A percentile compares a stretch with the other conserved stretches of the same genome.
Evolutionary conservation across 169 alveolate genomes (phyloP).

Genomic region (Theileria luwenshuni): DNA sequence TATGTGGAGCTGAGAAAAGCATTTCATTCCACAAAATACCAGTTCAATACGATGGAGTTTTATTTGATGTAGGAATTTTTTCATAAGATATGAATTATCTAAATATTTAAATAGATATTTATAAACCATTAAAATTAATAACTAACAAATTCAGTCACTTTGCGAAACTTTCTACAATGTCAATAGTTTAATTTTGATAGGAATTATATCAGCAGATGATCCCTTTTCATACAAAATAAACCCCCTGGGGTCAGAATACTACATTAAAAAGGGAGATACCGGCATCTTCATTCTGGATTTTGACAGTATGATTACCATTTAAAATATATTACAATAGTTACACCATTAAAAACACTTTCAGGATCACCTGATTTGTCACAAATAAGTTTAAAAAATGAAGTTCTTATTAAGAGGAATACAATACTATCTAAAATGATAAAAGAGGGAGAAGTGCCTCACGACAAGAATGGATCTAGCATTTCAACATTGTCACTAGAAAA

Average conservation of each 20-base stretch:
- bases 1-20: slow-evolving; percentile 42
- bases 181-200: slow-evolving; percentile 34
- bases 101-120: neutral
- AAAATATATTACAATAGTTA: neutral
- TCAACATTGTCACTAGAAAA: neutral
- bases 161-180: slow-evolving; percentile 37
- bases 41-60: slow-evolving; percentile 24
- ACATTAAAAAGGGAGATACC: slow-evolving; percentile 50
- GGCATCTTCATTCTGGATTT: slow-evolving; percentile 53
- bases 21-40: slow-evolving; percentile 41
- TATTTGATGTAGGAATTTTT: slow-evolving; percentile 40
- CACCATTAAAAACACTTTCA: neutral
- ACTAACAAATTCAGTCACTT: slow-evolving; percentile 14
- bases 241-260: slow-evolving; percentile 40
- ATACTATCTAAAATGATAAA: slow-evolving; percentile 1
- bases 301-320: neutral
- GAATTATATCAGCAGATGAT: slow-evolving; percentile 28
- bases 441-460: neutral
- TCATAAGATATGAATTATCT: neutral
- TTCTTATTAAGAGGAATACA: slow-evolving; percentile 11
- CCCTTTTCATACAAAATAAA: slow-evolving; percentile 26
- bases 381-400: slow-evolving; percentile 4
- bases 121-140: neutral
- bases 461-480: neutral
- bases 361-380: slow-evolving; percentile 21